Evolutionary conservation across 371 early-diverging fungal genomes (phyloP).

Genomic region (Basidiobolus meristosporus): DNA sequence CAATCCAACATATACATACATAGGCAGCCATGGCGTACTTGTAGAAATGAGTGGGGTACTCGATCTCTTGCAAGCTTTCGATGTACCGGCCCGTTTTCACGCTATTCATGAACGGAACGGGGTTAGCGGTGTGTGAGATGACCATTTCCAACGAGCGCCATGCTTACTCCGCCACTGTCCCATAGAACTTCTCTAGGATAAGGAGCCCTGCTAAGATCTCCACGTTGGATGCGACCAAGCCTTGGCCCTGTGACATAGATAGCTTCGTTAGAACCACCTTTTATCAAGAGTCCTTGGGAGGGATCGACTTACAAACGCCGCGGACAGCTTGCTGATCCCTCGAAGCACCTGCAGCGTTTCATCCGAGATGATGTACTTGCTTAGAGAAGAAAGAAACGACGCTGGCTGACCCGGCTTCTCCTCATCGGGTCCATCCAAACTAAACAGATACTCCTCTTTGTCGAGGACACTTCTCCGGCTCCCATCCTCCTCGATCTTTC

Average conservation of each 20-base stretch:
- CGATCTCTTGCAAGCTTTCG: constrained; percentile 23
- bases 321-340: constrained; percentile 33
- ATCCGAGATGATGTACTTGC: constrained; percentile 17
- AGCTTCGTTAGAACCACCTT: not conserved
- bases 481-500: not conserved
- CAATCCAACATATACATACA: constrained; percentile 14
- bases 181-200: constrained; percentile 36
- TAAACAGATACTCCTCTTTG: too few relatives aligned
- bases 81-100: constrained; percentile 16
- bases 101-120: constrained; percentile 2
- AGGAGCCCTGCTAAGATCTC: constrained; percentile 53
- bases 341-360: constrained; percentile 42
- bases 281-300: constrained; percentile 1
- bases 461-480: too few relatives aligned
- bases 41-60: constrained; percentile 33
- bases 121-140: not conserved
- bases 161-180: constrained; percentile 20
- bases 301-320: constrained; percentile 34
- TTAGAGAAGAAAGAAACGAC: too few relatives aligned
- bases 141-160: constrained; percentile 6
- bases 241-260: constrained; percentile 38
- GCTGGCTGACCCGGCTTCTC: too few relatives aligned
- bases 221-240: constrained; percentile 56
- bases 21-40: constrained; percentile 36
- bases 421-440: too few relatives aligned